Percentiles rank a stretch among this genome's conserved stretches.
phyloP scores from a whole-genome alignment of 2,329 filamentous ascomycete species.

The Cordyceps tenuipes region DNA sequence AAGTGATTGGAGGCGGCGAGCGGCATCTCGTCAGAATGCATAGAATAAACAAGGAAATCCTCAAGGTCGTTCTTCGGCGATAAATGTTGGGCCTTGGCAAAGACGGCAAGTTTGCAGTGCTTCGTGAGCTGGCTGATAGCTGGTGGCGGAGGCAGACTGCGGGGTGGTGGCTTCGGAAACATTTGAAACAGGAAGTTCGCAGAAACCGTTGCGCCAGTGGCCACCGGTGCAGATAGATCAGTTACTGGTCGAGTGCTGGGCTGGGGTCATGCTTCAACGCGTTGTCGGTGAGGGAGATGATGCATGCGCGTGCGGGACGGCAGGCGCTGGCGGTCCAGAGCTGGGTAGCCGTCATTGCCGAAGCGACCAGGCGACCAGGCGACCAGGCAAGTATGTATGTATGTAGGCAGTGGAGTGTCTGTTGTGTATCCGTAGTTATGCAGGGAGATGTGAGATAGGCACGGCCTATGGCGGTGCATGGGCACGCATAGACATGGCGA shows the following conservation, averaged over 20 bases:
- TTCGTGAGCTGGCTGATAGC: not conserved
- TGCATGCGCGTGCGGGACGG: not conserved
- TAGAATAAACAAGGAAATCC: not conserved
- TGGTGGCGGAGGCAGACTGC: not conserved
- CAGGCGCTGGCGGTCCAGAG: not conserved
- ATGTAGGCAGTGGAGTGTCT: not conserved
- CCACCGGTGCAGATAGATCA: constrained; percentile 7
- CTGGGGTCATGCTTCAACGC: not conserved
- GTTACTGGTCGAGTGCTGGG: not conserved
- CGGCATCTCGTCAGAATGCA: not conserved
- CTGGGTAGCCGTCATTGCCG: not conserved
- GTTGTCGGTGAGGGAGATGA: constrained; percentile 4
- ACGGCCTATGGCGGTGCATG: not conserved
- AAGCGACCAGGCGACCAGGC: not conserved
- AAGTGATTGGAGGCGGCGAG: not conserved
- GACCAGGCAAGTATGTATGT: not conserved
- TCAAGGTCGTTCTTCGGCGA: constrained; percentile 3
- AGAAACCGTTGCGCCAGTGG: not conserved
- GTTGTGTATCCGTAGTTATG: not conserved
- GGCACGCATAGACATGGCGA: not conserved
- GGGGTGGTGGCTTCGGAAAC: constrained; percentile 3
- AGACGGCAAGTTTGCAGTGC: not conserved
- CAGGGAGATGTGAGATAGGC: too few relatives aligned
- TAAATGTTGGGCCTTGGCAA: constrained; percentile 2
- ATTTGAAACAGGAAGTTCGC: constrained; percentile 5